Conservation (phyloP, 108 stramenopile genomes). For the Pseudonitzschia pungens region DNA sequence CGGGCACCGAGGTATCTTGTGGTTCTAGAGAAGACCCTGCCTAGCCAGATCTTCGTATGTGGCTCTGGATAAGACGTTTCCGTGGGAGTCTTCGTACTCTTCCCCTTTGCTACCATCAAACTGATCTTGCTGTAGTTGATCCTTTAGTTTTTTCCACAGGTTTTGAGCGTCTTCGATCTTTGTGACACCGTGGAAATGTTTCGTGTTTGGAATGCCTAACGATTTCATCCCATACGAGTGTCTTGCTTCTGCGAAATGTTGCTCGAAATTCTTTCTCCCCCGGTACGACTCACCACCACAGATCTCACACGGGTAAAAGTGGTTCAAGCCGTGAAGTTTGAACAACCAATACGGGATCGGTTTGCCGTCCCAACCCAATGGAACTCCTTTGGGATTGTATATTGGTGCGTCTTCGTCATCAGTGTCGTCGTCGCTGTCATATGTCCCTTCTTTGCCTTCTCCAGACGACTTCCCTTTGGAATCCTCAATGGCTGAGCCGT, state of each 20-base stretch:
- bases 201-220: slow-evolving; percentile 97
- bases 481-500: slow-evolving; percentile 42
- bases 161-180: slow-evolving; percentile 95
- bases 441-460: slow-evolving; percentile 36
- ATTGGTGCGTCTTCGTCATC: slow-evolving; percentile 94
- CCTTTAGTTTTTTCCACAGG: slow-evolving; percentile 86
- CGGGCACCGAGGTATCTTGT: not conserved
- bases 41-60: slow-evolving; percentile 96
- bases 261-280: slow-evolving; percentile 91
- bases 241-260: slow-evolving; percentile 96
- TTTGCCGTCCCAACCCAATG: slow-evolving; percentile 98
- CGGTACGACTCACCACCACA: slow-evolving; percentile 97
- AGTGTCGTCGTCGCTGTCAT: slow-evolving; percentile 67
- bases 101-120: slow-evolving; percentile 88
- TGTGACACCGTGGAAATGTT: slow-evolving; percentile 98
- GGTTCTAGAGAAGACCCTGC: slow-evolving; percentile 82
- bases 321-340: slow-evolving; percentile 98
- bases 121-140: slow-evolving; percentile 63
- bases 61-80: slow-evolving; percentile 92
- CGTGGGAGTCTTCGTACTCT: slow-evolving; percentile 98
- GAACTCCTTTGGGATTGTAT: slow-evolving; percentile 99
- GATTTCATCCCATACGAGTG: slow-evolving; percentile 98
- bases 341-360: slow-evolving; percentile 99
- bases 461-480: slow-evolving; percentile 31
- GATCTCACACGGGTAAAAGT: slow-evolving; percentile 97